These are phyloP conservation scores for Cutaneotrichosporon sp. DNA, from an alignment of 1,284 basidiomycete genomes.

Conservation along the genomic window DNA sequence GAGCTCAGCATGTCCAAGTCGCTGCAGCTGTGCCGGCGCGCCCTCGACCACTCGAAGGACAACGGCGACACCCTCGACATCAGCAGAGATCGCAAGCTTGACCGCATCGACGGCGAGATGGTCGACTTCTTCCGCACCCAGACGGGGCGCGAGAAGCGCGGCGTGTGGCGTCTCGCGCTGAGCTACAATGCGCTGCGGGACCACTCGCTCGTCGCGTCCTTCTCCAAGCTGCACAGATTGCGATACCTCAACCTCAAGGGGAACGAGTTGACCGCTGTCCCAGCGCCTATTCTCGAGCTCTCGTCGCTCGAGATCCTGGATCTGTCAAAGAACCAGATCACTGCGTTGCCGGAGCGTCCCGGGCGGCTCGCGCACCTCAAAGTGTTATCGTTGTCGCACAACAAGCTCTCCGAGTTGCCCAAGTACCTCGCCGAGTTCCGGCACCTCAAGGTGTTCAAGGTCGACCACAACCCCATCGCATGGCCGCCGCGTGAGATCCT, in stretches of 20 bases:
- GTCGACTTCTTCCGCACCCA: constrained; percentile 66
- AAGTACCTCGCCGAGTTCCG: constrained; percentile 73
- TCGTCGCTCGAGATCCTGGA: constrained; percentile 91
- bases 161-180: constrained; percentile 77
- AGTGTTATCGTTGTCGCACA: constrained; percentile 85
- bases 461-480: constrained; percentile 87
- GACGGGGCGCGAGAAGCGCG: constrained; percentile 60
- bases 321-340: constrained; percentile 89
- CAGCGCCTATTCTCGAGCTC: constrained; percentile 73
- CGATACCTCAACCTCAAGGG: constrained; percentile 92
- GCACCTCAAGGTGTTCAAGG: constrained; percentile 75
- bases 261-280: constrained; percentile 81
- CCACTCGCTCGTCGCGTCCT: constrained; percentile 71
- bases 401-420: constrained; percentile 78
- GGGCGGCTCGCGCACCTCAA: constrained; percentile 79
- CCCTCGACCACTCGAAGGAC: constrained; percentile 69
- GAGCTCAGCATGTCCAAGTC: not conserved
- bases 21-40: constrained; percentile 60
- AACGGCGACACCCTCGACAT: constrained; percentile 78
- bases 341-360: constrained; percentile 72
- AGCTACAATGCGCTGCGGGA: constrained; percentile 76
- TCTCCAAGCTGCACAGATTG: constrained; percentile 72
- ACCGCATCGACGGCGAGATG: constrained; percentile 70
- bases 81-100: constrained; percentile 67
- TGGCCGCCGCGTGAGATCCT: constrained; percentile 64